Evolutionary conservation across 1,284 basidiomycete genomes (phyloP).

Genomic region (Malassezia slooffiae): DNA sequence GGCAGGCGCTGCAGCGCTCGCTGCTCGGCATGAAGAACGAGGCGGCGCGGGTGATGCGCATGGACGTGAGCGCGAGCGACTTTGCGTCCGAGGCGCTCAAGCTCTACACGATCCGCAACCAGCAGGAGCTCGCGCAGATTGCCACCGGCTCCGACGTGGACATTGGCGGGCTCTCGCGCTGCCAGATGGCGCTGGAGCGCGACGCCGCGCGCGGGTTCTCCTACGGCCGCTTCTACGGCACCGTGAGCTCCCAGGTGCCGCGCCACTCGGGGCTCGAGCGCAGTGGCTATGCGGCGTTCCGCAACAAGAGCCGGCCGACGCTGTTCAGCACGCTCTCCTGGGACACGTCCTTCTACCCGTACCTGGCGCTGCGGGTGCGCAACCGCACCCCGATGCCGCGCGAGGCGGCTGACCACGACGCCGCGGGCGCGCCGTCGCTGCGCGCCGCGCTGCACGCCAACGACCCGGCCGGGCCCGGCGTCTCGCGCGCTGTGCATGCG

Average conservation of each 20-base stretch:
- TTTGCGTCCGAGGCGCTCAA: conserved; percentile 21
- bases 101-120: conserved; percentile 25
- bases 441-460: conserved; percentile 30
- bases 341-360: conserved; percentile 67
- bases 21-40: conserved; percentile 30
- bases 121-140: conserved; percentile 46
- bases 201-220: conserved; percentile 8
- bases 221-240: conserved; percentile 44
- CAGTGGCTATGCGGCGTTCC: conserved; percentile 60
- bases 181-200: conserved; percentile 23
- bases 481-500: conserved; percentile 30
- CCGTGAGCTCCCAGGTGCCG: conserved; percentile 44
- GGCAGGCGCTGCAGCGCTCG: conserved; percentile 32
- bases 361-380: conserved; percentile 65
- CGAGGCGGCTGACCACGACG: conserved; percentile 3
- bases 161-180: conserved; percentile 69
- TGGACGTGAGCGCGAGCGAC: conserved; percentile 33
- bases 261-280: conserved; percentile 43
- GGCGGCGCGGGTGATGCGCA: conserved; percentile 36
- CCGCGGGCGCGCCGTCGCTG: conserved; percentile 9
- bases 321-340: conserved; percentile 70
- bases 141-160: conserved; percentile 70
- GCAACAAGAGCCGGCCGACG: conserved; percentile 58
- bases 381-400: conserved; percentile 28
- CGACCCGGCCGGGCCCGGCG: conserved; percentile 23